Percentiles rank a stretch among this genome's conserved stretches.
Evolutionary conservation across 495 filamentous ascomycete genomes (phyloP).

Genomic region (Tetracladium marchalianum): DNA sequence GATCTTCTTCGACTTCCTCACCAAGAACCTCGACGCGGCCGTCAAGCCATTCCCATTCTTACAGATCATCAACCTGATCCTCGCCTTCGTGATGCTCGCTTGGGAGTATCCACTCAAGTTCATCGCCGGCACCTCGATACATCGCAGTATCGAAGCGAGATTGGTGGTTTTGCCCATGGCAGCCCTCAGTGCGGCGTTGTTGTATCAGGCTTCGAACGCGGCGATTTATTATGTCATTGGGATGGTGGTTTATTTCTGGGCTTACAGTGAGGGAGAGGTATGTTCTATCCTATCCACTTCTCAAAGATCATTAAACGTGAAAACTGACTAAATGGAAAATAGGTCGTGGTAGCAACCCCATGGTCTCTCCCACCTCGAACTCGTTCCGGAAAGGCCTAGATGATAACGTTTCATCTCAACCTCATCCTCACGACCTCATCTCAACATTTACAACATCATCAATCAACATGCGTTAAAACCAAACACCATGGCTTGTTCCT

Average conservation of each 20-base stretch:
- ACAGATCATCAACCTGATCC: conserved; percentile 89
- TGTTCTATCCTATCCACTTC: background rate
- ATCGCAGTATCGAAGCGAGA: conserved; percentile 79
- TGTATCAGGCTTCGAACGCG: conserved; percentile 90
- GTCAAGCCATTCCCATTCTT: conserved; percentile 84
- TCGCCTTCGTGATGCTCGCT: conserved; percentile 68
- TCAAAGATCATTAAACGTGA: background rate
- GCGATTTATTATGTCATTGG: conserved; percentile 89
- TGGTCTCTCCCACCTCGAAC: conserved; percentile 41
- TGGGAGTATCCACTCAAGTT: conserved; percentile 85
- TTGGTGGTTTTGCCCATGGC: conserved; percentile 76
- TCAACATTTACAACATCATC: too few species aligned
- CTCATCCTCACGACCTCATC: background rate
- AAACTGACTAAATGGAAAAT: conserved; percentile 2
- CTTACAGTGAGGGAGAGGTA: conserved; percentile 94
- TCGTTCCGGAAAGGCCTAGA: conserved; percentile 24
- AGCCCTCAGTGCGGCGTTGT: conserved; percentile 60
- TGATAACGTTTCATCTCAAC: background rate
- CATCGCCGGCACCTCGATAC: conserved; percentile 56
- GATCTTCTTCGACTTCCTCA: conserved; percentile 95
- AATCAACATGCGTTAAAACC: too few species aligned
- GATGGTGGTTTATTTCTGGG: conserved; percentile 88
- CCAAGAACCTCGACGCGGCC: conserved; percentile 77
- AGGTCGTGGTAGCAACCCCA: conserved; percentile 26
- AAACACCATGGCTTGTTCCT: too few species aligned